Conservation (phyloP, 768 basidiomycete species). For the Mycena chlorophos region DNA sequence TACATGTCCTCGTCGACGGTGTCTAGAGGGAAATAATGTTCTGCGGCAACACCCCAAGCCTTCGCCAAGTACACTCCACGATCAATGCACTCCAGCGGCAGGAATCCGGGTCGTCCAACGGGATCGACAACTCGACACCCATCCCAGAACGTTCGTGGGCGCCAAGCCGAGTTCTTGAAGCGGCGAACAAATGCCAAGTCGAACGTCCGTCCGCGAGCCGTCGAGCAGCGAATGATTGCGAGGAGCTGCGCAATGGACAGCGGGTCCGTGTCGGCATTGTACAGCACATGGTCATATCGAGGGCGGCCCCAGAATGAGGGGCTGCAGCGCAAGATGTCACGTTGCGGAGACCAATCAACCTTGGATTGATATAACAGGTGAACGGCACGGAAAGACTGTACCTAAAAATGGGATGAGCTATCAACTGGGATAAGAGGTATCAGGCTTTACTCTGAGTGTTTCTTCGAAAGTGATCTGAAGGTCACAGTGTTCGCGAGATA, state of each 20-base stretch:
- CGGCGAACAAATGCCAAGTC: slow-evolving; percentile 9
- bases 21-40: not conserved
- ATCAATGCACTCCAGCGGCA: slow-evolving; percentile 8
- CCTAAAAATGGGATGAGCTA: not conserved
- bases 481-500: not conserved
- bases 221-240: not conserved
- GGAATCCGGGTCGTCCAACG: not conserved
- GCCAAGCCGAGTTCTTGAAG: not conserved
- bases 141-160: slow-evolving; percentile 6
- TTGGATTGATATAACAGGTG: not conserved
- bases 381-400: not conserved
- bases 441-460: not conserved
- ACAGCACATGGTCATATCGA: slow-evolving; percentile 18
- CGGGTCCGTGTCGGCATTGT: not conserved
- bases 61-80: not conserved
- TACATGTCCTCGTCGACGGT: slow-evolving; percentile 1
- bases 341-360: not conserved
- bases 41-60: not conserved
- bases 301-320: slow-evolving; percentile 13
- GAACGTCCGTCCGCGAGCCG: not conserved
- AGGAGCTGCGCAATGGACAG: slow-evolving; percentile 8
- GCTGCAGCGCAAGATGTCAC: slow-evolving; percentile 22
- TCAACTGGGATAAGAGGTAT: not conserved
- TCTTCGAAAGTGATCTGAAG: not conserved
- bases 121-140: slow-evolving; percentile 3